Percentiles rank a stretch among this genome's conserved stretches.
Evolutionary conservation across 495 filamentous ascomycete genomes (phyloP).

Genomic region (Lepidopterella palustris): DNA sequence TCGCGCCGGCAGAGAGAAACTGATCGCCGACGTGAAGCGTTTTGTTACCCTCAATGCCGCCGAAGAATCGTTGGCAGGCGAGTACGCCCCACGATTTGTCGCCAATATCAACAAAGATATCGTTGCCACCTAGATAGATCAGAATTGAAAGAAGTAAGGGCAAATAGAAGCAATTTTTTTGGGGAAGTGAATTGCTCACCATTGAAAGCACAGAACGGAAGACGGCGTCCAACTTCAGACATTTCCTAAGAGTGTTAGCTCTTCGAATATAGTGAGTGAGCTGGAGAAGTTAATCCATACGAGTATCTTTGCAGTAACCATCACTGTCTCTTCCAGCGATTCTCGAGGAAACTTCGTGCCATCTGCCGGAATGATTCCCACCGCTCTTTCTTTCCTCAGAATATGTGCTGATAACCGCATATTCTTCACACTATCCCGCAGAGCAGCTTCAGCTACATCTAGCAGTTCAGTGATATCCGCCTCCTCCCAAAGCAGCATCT

Average conservation of each 20-base stretch:
- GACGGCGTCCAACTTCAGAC: conserved; percentile 55
- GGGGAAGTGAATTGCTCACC: conserved; percentile 37
- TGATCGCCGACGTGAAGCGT: conserved; percentile 89
- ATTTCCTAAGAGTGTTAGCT: conserved; percentile 48
- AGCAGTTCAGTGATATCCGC: conserved; percentile 69
- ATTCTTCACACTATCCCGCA: conserved; percentile 69
- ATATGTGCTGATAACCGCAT: conserved; percentile 71
- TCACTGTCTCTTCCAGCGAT: conserved; percentile 88
- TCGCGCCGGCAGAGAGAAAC: conserved; percentile 89
- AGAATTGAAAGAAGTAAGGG: conserved; percentile 11
- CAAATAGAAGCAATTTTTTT: not conserved
- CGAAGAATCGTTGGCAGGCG: conserved; percentile 89
- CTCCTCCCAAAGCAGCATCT: conserved; percentile 83
- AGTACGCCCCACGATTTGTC: conserved; percentile 95
- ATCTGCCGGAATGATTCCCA: conserved; percentile 71
- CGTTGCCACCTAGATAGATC: conserved; percentile 59
- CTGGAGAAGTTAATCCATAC: conserved; percentile 8
- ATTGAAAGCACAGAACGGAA: conserved; percentile 98
- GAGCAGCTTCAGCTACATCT: conserved; percentile 75
- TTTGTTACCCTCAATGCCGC: conserved; percentile 55
- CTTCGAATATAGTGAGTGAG: not conserved
- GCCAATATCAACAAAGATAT: conserved; percentile 98
- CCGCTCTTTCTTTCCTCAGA: conserved; percentile 85
- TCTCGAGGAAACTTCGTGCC: conserved; percentile 70
- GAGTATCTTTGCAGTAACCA: conserved; percentile 85